phyloP scores from a whole-genome alignment of 139 green algal genomes.

The Coelastrella sp. region DNA sequence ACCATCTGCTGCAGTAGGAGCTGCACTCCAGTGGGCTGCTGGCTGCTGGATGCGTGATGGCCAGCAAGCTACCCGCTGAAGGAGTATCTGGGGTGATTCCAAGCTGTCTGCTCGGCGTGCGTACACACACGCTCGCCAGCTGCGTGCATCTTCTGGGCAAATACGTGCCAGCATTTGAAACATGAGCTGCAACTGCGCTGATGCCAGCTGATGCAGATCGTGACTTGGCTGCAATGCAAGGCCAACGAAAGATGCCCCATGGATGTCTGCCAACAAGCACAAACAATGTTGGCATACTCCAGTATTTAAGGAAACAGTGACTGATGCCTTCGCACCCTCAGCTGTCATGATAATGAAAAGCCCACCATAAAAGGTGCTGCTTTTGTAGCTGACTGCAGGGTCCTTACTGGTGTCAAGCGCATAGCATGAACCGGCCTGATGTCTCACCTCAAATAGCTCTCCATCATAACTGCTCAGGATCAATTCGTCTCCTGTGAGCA shows the following conservation, averaged over 20 bases:
- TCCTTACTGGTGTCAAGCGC: too few relatives aligned
- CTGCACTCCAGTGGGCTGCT: neutral
- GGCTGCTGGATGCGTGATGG: neutral
- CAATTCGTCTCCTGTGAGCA: neutral
- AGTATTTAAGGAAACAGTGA: too few relatives aligned
- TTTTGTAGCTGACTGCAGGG: too few relatives aligned
- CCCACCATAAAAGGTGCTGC: too few relatives aligned
- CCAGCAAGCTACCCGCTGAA: constrained; percentile 43
- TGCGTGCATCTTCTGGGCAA: neutral
- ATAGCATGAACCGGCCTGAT: neutral
- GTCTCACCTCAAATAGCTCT: constrained; percentile 29
- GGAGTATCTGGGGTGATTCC: constrained; percentile 17
- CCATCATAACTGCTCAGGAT: constrained; percentile 22
- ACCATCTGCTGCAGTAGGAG: neutral
- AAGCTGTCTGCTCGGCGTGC: constrained; percentile 27
- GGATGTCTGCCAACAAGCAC: too few relatives aligned
- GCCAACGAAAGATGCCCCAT: neutral
- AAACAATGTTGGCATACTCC: too few relatives aligned
- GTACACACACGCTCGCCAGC: constrained; percentile 34
- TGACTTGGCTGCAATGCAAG: constrained; percentile 23
- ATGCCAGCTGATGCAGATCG: constrained; percentile 29
- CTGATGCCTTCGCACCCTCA: too few relatives aligned
- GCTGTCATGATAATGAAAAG: too few relatives aligned
- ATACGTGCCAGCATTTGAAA: constrained; percentile 21
- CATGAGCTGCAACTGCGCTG: constrained; percentile 28